Base-by-base conservation (phyloP, 2,329 filamentous ascomycete species). In the Verticillium nubilum region DNA sequence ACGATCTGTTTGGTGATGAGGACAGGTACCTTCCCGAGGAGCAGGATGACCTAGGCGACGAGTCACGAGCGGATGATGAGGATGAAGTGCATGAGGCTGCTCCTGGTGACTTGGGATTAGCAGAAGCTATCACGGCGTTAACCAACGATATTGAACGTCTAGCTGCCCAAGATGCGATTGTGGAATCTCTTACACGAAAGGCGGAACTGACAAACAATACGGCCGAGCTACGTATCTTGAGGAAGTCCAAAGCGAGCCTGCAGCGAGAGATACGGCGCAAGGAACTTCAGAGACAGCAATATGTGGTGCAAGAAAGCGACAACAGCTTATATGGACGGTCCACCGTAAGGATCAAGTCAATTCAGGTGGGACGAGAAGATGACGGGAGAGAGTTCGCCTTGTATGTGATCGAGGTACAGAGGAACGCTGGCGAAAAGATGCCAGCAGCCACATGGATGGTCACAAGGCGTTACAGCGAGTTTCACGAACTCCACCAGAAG, bases 181-280 rank as follows among this genome's bases (percentile, higher is more conserved):
- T 99, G 19, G 91, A 97, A 67, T 96, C 94, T 1, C 77, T 99
- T 60, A 95, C 91, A 2, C 86, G 90, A 60, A 99, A 99, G 74
- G 95, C 96, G 0, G 95, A 99, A 72, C 78, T 99, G 57, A 99
- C 95, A 1, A 99, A 99, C 72, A 99, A 99, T 70, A 92, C 89
- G 15, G 92, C 94, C 1, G 95, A 99, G 72, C 73, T 99, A 57
- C 85, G 95, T 33, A 98, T 99, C 62, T 74, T 99, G 56, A 87
- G 89, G 58, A 99, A 99, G 73, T 97, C 92, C 1, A 97, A 95
- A 72, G 88, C 92, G 31, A 99, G 95, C 73, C 78, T 99, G 60
- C 90, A 96, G 68, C 84, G 95, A 65, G 95, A 99, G 73, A 92
- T 98, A 58, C 86, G 92, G 59, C 87, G 93, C 33, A 99, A 98